Evolutionary conservation across 768 basidiomycete species (phyloP), one percentile per base, ranked within the genome.

Genomic region (Pulveroboletus sp.): DNA sequence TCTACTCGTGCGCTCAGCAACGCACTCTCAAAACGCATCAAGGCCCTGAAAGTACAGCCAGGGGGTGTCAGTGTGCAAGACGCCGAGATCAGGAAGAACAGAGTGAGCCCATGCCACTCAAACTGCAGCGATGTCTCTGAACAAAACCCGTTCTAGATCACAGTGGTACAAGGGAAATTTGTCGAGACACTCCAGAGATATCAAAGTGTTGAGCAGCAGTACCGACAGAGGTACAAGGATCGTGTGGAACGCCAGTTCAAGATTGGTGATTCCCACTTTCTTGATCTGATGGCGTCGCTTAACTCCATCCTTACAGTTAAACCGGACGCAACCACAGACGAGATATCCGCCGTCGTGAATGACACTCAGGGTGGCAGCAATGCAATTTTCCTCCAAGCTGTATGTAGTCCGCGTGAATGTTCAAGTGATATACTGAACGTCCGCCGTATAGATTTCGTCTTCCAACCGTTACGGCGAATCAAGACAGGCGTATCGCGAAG

Each of bases 401-500:
- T 86, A 47, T 33, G 63, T 47, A 10, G 27, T 39, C 15, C 12
- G 5, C 46, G 9, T 15, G 21, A 39, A 28, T 24, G 17, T 33
- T 32, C 30, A 18, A 26, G 21, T 35, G n/a, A 36, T 43, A 46
- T 27, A 17, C 47, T 40, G 32, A 45, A 42, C 18, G 3, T 0
- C 10, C 45, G 27, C 35, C 7, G 8, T 31, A 8, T 53, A 91
- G 89, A 73, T 93, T 39, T 77, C 85, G 37, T 75, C 75, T 27
- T 88, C 89, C n/a, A 82, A 80, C 44, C 81, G 82, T n/a, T 91
- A 90, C 66, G 89, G 84, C 30, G 86, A 90, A 57, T 84, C 90
- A 14, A 76, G 90, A 41, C 78, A 79, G 39, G 93, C 89, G 0
- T 91, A 86, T 66, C 78, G 82, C 43, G 93, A 96, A 69, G 92